phyloP scores from a whole-genome alignment of 495 filamentous ascomycete species.

The Bathelium albidoporum region DNA sequence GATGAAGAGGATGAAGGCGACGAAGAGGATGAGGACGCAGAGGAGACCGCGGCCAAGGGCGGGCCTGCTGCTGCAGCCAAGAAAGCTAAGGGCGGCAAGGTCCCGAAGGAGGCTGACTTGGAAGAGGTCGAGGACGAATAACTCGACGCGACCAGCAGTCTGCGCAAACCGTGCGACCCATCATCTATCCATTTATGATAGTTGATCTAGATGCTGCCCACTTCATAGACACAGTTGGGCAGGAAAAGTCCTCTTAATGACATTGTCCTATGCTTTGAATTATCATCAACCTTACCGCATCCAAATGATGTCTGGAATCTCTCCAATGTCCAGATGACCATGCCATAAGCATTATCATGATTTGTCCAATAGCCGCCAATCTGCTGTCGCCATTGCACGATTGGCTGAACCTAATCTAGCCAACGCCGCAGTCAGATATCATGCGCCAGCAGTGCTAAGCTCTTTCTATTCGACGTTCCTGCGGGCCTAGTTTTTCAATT shows the following conservation, averaged over 20 bases:
- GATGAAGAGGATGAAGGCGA: constrained; percentile 15
- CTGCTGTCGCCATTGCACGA: not conserved
- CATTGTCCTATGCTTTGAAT: not conserved
- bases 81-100: constrained; percentile 15
- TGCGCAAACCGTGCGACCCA: not conserved
- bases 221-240: not conserved
- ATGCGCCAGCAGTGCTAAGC: not conserved
- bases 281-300: too few species aligned
- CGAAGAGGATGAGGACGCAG: constrained; percentile 14
- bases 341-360: not conserved
- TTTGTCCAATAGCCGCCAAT: not conserved
- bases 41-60: constrained; percentile 19
- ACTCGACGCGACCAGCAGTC: not conserved
- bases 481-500: not conserved
- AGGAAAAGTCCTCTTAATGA: not conserved
- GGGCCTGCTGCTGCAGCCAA: constrained; percentile 21
- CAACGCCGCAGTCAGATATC: not conserved
- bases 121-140: constrained; percentile 21
- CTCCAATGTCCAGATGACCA: too few species aligned
- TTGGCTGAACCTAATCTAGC: not conserved
- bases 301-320: too few species aligned
- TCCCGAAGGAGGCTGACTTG: constrained; percentile 21
- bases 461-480: not conserved
- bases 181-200: not conserved
- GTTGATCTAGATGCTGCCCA: not conserved